These are phyloP conservation scores for Lycium ferocissimum DNA, from an alignment of 257 asterid genomes.

Conservation along the genomic window DNA sequence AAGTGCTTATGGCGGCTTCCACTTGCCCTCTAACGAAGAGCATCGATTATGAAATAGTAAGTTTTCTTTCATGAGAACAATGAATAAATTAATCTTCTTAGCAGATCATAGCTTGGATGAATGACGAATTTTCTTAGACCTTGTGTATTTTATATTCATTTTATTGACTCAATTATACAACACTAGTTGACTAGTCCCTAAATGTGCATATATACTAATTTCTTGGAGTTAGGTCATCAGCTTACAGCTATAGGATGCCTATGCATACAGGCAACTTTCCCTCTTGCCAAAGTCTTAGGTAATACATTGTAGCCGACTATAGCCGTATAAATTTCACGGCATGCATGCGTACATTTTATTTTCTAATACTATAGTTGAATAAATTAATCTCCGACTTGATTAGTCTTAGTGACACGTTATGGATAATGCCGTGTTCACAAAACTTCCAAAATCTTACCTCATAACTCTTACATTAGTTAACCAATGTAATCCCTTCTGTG, in stretches of 20 bases:
- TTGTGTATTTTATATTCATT: neutral
- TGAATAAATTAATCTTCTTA: neutral
- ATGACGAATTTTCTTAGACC: slow-evolving; percentile 18
- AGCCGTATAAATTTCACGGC: slow-evolving; percentile 28
- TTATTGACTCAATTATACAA: slow-evolving; percentile 16
- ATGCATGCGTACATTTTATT: neutral
- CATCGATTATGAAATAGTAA: neutral
- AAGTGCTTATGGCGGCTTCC: neutral
- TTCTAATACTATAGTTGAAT: neutral
- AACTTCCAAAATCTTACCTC: slow-evolving; percentile 12
- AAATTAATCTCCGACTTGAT: slow-evolving; percentile 19
- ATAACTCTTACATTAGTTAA: neutral
- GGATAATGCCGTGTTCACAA: neutral
- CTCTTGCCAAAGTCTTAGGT: neutral
- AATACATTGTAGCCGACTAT: slow-evolving; percentile 11
- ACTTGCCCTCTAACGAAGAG: neutral
- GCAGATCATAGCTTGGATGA: neutral
- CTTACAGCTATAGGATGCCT: neutral
- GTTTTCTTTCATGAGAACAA: neutral
- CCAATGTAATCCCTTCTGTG: neutral
- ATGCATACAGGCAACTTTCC: neutral
- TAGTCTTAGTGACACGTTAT: slow-evolving; percentile 7
- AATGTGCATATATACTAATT: neutral
- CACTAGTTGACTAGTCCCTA: neutral
- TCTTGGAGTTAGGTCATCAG: slow-evolving; percentile 28